Evolutionary conservation across 2,329 filamentous ascomycete genomes (phyloP).

Genomic region (Fusarium continuum): DNA sequence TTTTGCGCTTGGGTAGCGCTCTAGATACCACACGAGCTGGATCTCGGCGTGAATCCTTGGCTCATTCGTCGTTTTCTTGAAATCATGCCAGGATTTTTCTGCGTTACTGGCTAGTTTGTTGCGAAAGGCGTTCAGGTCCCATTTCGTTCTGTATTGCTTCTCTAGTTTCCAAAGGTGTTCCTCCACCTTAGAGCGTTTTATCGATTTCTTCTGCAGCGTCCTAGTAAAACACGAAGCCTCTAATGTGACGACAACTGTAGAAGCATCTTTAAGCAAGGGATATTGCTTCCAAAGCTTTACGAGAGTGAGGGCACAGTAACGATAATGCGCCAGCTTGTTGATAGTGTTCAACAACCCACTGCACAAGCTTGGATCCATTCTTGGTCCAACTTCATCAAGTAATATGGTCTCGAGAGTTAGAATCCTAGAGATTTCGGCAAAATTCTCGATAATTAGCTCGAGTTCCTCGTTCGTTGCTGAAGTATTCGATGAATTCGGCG

Average conservation of each 20-base stretch:
- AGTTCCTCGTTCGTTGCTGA: background rate
- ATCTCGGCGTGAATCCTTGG: slow-evolving; percentile 37
- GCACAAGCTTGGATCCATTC: background rate
- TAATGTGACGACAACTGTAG: background rate
- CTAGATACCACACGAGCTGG: slow-evolving; percentile 33
- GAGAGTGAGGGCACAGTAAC: slow-evolving; percentile 9
- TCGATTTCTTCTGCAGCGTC: background rate
- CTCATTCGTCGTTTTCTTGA: background rate
- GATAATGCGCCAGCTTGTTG: slow-evolving; percentile 29
- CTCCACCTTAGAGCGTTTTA: background rate
- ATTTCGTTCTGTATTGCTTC: background rate
- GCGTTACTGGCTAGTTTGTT: background rate
- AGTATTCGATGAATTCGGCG: background rate
- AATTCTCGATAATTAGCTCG: slow-evolving; percentile 5
- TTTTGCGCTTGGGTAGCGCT: background rate
- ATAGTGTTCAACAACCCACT: slow-evolving; percentile 16
- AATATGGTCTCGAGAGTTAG: slow-evolving; percentile 4
- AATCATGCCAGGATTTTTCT: background rate
- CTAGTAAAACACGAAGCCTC: background rate
- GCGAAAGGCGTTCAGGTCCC: background rate
- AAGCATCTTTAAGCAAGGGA: background rate
- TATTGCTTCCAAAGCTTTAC: slow-evolving; percentile 7
- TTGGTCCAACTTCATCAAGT: background rate
- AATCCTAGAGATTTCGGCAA: slow-evolving; percentile 3
- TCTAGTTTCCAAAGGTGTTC: background rate